A percentile compares a stretch with the other conserved stretches of the same genome.
These are phyloP conservation scores for Komagataella kurtzmanii DNA, from an alignment of 805 yeast species.

Conservation along the genomic window DNA sequence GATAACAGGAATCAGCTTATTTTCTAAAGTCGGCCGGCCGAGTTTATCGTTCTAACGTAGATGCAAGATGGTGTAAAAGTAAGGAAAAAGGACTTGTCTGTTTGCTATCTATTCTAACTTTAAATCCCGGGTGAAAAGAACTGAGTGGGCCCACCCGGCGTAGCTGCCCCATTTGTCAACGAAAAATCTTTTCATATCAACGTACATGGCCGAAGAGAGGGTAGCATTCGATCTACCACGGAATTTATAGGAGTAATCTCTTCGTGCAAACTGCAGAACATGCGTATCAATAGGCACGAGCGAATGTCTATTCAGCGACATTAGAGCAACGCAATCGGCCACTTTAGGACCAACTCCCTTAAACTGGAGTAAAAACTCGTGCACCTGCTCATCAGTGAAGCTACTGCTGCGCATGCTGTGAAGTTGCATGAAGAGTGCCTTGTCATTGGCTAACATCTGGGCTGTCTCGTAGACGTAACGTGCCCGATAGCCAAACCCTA, in stretches of 20 bases:
- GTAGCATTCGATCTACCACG: slow-evolving; percentile 13
- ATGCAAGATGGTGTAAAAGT: neutral
- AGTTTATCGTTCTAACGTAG: neutral
- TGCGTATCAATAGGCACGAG: slow-evolving; percentile 95
- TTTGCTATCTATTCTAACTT: neutral
- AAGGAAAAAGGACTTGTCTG: neutral
- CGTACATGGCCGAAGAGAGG: slow-evolving; percentile 38
- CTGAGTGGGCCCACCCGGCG: slow-evolving; percentile 99
- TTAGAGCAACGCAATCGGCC: slow-evolving; percentile 89
- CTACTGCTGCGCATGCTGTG: slow-evolving; percentile 4
- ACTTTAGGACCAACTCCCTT: slow-evolving; percentile 96
- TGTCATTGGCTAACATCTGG: slow-evolving; percentile 26
- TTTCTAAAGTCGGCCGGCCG: neutral
- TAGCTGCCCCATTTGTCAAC: slow-evolving; percentile 69
- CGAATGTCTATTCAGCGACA: slow-evolving; percentile 79
- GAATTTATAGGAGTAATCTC: slow-evolving; percentile 51
- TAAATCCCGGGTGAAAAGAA: slow-evolving; percentile 77
- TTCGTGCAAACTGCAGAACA: slow-evolving; percentile 75
- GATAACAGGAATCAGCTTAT: neutral
- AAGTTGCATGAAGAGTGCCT: slow-evolving; percentile 22
- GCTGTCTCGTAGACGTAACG: slow-evolving; percentile 78
- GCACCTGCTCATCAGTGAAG: slow-evolving; percentile 30
- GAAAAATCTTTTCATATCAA: slow-evolving; percentile 45
- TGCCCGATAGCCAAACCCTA: slow-evolving; percentile 87
- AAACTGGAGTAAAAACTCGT: slow-evolving; percentile 45